Evolutionary conservation across 2,329 filamentous ascomycete genomes (phyloP).

Genomic region (Rutstroemia sp.): DNA sequence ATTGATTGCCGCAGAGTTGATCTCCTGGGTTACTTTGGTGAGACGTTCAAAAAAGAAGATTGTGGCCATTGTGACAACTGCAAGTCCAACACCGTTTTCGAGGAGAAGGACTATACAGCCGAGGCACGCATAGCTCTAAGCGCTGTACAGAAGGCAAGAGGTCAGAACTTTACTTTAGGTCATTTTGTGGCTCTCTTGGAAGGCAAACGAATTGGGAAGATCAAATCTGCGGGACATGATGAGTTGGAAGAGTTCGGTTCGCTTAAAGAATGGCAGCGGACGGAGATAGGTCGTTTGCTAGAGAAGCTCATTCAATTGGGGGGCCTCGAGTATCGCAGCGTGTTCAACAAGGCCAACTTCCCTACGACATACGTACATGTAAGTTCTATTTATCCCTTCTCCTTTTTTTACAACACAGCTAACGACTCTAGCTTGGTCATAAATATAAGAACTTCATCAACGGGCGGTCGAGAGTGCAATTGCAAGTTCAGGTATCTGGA

Average conservation of each 20-base stretch:
- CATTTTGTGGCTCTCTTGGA: conserved; percentile 81
- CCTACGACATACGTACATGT: conserved; percentile 67
- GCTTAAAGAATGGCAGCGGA: conserved; percentile 62
- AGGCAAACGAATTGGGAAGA: conserved; percentile 51
- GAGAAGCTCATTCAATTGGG: conserved; percentile 66
- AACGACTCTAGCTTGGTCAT: conserved; percentile 28
- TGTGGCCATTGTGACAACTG: conserved; percentile 91
- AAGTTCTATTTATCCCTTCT: conserved; percentile 28
- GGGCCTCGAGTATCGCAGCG: conserved; percentile 64
- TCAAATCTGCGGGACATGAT: conserved; percentile 39
- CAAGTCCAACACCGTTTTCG: conserved; percentile 61
- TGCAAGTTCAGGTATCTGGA: conserved; percentile 25
- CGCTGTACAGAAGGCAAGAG: conserved; percentile 53
- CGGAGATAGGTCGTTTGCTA: conserved; percentile 79
- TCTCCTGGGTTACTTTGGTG: conserved; percentile 90
- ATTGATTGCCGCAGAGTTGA: conserved; percentile 82
- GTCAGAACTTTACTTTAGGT: conserved; percentile 59
- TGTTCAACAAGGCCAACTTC: conserved; percentile 56
- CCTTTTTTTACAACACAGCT: neutral
- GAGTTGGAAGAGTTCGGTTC: conserved; percentile 51
- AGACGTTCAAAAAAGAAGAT: conserved; percentile 63
- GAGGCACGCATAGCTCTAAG: conserved; percentile 64
- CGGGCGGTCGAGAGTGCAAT: conserved; percentile 22
- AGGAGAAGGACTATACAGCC: conserved; percentile 66
- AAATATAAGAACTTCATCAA: conserved; percentile 23